Percentiles rank a stretch among this genome's conserved stretches.
Evolutionary conservation across 2,329 filamentous ascomycete species (phyloP).

Genomic region (Pseudonectria buxi): DNA sequence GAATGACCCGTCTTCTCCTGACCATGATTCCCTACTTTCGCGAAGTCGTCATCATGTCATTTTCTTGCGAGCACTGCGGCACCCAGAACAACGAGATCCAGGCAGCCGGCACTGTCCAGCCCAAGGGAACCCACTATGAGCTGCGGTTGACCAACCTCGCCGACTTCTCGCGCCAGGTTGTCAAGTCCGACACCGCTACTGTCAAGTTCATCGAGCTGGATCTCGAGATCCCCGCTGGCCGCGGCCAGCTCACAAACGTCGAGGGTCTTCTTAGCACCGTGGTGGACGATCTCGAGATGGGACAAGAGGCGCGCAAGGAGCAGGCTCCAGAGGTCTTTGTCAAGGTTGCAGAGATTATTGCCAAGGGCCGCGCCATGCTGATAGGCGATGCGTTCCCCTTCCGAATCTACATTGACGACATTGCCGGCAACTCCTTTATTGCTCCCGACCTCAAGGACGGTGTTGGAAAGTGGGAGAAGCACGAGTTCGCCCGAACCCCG

Average conservation of each 20-base stretch:
- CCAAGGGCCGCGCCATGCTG: conserved; percentile 69
- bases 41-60: conserved; percentile 96
- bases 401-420: conserved; percentile 80
- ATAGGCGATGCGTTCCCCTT: conserved; percentile 77
- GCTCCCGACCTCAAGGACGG: conserved; percentile 74
- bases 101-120: conserved; percentile 84
- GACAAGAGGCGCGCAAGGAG: conserved; percentile 75
- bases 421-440: conserved; percentile 94
- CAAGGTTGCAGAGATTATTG: conserved; percentile 72
- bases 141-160: conserved; percentile 64
- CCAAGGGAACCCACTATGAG: conserved; percentile 77
- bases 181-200: conserved; percentile 82
- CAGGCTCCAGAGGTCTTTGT: conserved; percentile 69
- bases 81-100: conserved; percentile 93
- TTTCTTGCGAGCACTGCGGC: conserved; percentile 82
- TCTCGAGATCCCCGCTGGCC: conserved; percentile 84
- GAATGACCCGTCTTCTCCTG: conserved; percentile 76
- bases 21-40: conserved; percentile 95
- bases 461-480: conserved; percentile 82
- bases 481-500: conserved; percentile 72
- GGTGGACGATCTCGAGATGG: conserved; percentile 70
- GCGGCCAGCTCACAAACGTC: conserved; percentile 87
- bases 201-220: conserved; percentile 89
- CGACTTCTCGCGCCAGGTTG: conserved; percentile 79
- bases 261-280: conserved; percentile 80